These are phyloP conservation scores for Fusarium proliferatum DNA, from an alignment of 2,329 filamentous ascomycete species.

Conservation along the genomic window DNA sequence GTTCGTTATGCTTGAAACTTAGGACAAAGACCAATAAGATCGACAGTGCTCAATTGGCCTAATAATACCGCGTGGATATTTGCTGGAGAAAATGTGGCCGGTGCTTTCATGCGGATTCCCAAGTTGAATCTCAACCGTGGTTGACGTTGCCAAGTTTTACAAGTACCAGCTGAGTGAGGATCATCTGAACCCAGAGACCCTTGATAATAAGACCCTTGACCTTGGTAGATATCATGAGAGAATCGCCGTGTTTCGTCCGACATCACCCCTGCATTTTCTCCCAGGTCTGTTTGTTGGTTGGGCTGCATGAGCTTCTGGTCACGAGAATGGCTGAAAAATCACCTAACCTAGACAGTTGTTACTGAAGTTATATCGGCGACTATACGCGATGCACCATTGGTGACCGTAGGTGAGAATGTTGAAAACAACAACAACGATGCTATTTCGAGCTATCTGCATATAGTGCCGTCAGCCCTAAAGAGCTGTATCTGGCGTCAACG, in stretches of 20 bases:
- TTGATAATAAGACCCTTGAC: background rate
- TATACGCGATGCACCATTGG: conserved; percentile 33
- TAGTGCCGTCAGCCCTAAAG: conserved; percentile 1
- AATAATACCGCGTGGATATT: background rate
- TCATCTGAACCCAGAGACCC: conserved; percentile 24
- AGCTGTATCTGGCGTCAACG: conserved; percentile 16
- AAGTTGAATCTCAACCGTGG: background rate
- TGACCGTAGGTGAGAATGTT: background rate
- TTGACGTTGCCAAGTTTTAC: background rate
- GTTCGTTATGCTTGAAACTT: conserved; percentile 24
- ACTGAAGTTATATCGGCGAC: conserved; percentile 26
- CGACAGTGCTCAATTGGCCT: conserved; percentile 13
- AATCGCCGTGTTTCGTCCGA: conserved; percentile 26
- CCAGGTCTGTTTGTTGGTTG: conserved; percentile 12
- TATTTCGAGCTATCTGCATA: background rate
- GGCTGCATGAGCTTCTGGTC: conserved; percentile 21
- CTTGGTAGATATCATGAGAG: conserved; percentile 1
- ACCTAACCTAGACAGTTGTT: conserved; percentile 1
- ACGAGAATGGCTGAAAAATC: conserved; percentile 22
- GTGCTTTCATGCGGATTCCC: conserved; percentile 16
- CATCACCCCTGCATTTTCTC: background rate
- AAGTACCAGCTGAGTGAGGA: background rate
- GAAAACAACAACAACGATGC: background rate
- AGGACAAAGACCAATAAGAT: conserved; percentile 15
- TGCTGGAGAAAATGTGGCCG: conserved; percentile 12